Conservation (phyloP, 2,329 filamentous ascomycete genomes). For the Plenodomus biglobosus region DNA sequence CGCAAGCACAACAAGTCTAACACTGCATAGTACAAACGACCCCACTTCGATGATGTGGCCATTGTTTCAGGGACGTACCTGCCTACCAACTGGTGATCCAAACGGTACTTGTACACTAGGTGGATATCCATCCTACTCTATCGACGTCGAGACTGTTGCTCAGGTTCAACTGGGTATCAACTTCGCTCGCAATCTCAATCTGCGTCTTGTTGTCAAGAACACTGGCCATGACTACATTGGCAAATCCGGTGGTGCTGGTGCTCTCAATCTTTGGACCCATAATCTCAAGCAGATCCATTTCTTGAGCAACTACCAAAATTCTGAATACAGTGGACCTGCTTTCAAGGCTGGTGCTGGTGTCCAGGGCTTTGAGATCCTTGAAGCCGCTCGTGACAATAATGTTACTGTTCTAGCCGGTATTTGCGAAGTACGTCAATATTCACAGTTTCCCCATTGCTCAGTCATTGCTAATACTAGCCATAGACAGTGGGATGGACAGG, state of each 20-base stretch:
- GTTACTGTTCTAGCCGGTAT: constrained; percentile 27
- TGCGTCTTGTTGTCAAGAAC: constrained; percentile 22
- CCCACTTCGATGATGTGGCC: constrained; percentile 31
- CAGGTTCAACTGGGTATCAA: constrained; percentile 20
- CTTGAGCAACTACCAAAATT: constrained; percentile 11
- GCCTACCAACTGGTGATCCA: constrained; percentile 18
- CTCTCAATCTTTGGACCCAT: constrained; percentile 35
- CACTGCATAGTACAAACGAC: constrained; percentile 12
- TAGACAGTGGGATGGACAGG: constrained; percentile 31
- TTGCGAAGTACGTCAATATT: constrained; percentile 25
- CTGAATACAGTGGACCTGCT: constrained; percentile 22
- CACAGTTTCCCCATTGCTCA: not conserved
- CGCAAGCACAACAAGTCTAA: not conserved
- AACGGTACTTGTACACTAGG: constrained; percentile 15
- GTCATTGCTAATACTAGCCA: too few relatives aligned
- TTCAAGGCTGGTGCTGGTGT: constrained; percentile 32
- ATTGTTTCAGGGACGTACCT: constrained; percentile 28
- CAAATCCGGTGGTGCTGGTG: constrained; percentile 27
- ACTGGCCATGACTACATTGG: constrained; percentile 25
- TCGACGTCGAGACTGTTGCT: constrained; percentile 17
- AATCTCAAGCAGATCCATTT: constrained; percentile 24
- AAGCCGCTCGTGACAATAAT: constrained; percentile 16
- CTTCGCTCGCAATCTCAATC: constrained; percentile 21
- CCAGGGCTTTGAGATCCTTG: constrained; percentile 19
- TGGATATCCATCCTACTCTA: constrained; percentile 17